phyloP scores from a whole-genome alignment of 306 rosid species.

The Quillaja saponaria region DNA sequence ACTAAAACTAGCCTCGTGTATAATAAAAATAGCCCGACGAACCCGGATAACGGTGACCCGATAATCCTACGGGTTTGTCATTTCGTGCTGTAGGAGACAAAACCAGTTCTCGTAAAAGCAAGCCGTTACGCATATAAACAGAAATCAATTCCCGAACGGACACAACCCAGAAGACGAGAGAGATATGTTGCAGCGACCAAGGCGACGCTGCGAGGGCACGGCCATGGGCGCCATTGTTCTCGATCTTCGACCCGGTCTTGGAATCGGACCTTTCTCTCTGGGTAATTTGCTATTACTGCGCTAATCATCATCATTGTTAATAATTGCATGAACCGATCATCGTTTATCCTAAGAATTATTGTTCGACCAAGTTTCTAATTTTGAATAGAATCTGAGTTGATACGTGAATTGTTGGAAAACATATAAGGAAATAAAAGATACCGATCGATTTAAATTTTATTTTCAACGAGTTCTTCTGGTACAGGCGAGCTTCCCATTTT shows the following conservation, averaged over 20 bases:
- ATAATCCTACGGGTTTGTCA: background rate
- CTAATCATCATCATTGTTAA: background rate
- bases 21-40: too few species aligned
- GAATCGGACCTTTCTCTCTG: conserved; percentile 84
- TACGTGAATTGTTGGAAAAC: background rate
- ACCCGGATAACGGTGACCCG: too few species aligned
- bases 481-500: background rate
- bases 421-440: background rate
- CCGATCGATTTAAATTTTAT: background rate
- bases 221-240: conserved; percentile 99
- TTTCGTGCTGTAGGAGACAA: conserved; percentile 9
- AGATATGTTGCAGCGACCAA: conserved; percentile 71
- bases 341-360: background rate
- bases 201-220: conserved; percentile 96
- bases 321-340: background rate
- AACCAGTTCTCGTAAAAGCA: background rate
- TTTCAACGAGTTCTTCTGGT: background rate
- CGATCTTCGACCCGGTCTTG: conserved; percentile 90
- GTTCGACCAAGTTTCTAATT: background rate
- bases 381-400: background rate
- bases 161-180: conserved; percentile 6
- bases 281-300: conserved; percentile 40
- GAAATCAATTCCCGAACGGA: conserved; percentile 1
- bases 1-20: too few species aligned
- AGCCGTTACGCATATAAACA: too few species aligned